Evolutionary conservation across 257 asterid genomes (phyloP).

Genomic region (Nyctanthes arbortristis): DNA sequence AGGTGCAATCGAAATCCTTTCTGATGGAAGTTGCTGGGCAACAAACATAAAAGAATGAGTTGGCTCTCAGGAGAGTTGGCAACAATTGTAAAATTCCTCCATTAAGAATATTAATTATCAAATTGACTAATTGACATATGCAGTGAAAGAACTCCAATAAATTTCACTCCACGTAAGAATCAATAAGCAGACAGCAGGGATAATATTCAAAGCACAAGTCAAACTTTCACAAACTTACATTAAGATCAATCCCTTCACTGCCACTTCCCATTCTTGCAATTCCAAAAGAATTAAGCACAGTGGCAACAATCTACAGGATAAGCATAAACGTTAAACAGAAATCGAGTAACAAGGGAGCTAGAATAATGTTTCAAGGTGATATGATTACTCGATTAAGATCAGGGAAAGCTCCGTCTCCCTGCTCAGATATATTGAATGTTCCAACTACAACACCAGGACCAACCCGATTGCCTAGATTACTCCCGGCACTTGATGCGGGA

Average conservation of each 20-base stretch:
- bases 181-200: background rate
- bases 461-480: constrained; percentile 40
- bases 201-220: constrained; percentile 8
- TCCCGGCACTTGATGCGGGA: constrained; percentile 51
- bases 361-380: constrained; percentile 6
- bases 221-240: constrained; percentile 55
- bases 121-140: background rate
- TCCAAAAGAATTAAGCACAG: constrained; percentile 74
- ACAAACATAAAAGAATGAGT: constrained; percentile 17
- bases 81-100: background rate
- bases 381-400: constrained; percentile 73
- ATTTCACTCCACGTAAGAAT: background rate
- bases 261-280: constrained; percentile 63
- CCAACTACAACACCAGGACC: constrained; percentile 76
- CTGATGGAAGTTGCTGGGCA: constrained; percentile 59
- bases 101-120: background rate
- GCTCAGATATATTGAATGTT: constrained; percentile 82
- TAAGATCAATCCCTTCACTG: constrained; percentile 72
- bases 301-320: constrained; percentile 67
- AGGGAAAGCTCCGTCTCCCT: constrained; percentile 75
- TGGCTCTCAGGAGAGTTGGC: background rate
- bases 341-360: constrained; percentile 13
- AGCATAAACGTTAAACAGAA: constrained; percentile 27
- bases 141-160: background rate
- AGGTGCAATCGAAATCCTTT: constrained; percentile 38